These are phyloP conservation scores for Rasamsonia emersonii DNA, from an alignment of 2,329 filamentous ascomycete genomes.

Conservation along the genomic window DNA sequence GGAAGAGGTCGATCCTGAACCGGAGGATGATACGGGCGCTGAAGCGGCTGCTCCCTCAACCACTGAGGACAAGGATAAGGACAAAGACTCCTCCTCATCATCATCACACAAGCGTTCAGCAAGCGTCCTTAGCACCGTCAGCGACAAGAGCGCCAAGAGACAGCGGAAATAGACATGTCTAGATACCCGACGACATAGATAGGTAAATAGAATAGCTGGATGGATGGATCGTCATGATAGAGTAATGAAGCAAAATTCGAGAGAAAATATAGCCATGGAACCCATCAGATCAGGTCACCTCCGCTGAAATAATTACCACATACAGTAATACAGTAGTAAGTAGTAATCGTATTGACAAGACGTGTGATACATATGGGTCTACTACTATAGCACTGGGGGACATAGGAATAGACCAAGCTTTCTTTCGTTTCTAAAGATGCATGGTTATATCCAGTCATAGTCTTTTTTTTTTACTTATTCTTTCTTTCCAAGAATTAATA, in stretches of 20 bases:
- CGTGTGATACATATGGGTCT: no score
- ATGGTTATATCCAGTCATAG: not conserved
- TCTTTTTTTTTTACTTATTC: not conserved
- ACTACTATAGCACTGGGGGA: no score
- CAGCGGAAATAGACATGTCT: conserved; percentile 40
- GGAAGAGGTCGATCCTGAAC: conserved; percentile 7
- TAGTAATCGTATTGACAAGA: no score
- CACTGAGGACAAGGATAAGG: conserved; percentile 6
- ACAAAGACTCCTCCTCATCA: conserved; percentile 12
- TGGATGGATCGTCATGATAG: no score
- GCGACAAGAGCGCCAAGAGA: conserved; percentile 50
- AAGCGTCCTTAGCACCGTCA: conserved; percentile 64
- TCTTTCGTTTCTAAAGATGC: not conserved
- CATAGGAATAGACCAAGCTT: no score
- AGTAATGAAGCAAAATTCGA: no score
- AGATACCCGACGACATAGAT: no score
- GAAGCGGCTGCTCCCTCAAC: conserved; percentile 14
- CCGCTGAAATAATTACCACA: no score
- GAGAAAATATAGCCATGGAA: no score
- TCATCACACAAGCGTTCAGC: conserved; percentile 65
- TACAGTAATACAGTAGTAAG: no score
- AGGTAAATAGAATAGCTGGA: no score
- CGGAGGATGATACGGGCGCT: conserved; percentile 12
- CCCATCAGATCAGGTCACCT: no score
- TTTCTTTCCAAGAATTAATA: not conserved